Evolutionary conservation across 352 stramenopile species (phyloP).

Genomic region (Pythium brachiatum): DNA sequence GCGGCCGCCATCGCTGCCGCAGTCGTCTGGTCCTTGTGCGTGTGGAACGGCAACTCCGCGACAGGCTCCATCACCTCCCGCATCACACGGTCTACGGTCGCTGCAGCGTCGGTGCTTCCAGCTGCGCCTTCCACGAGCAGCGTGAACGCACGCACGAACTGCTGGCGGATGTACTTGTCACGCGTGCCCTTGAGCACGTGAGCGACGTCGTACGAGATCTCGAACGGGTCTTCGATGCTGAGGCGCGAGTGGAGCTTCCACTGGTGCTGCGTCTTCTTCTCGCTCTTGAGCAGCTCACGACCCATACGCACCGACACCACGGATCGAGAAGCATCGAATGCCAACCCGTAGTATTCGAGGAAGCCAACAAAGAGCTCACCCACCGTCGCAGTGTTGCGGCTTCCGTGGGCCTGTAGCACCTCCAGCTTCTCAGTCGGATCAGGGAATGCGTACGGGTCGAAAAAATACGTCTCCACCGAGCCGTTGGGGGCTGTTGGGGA

Average conservation of each 20-base stretch:
- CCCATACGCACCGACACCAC: conserved; percentile 74
- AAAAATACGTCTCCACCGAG: conserved; percentile 83
- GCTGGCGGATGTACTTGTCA: conserved; percentile 85
- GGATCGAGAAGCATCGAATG: conserved; percentile 64
- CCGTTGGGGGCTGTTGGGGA: neutral
- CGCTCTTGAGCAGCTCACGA: conserved; percentile 63
- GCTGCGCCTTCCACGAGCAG: conserved; percentile 45
- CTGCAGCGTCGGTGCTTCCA: neutral
- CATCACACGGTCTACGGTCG: conserved; percentile 16
- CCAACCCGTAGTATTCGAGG: conserved; percentile 66
- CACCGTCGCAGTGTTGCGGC: conserved; percentile 47
- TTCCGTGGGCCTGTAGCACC: conserved; percentile 38
- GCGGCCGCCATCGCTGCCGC: conserved; percentile 18
- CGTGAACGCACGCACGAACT: conserved; percentile 72
- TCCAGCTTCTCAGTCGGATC: conserved; percentile 47
- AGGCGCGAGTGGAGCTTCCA: conserved; percentile 78
- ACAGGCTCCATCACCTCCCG: conserved; percentile 19
- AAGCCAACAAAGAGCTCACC: conserved; percentile 76
- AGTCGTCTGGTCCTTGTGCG: conserved; percentile 25
- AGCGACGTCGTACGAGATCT: conserved; percentile 96
- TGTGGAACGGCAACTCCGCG: conserved; percentile 26
- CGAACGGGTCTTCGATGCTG: conserved; percentile 98
- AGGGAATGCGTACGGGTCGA: conserved; percentile 62
- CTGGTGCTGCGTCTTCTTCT: conserved; percentile 62
- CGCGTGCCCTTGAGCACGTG: conserved; percentile 93